These are phyloP conservation scores for Colletotrichum paranaense DNA, from an alignment of 2,329 filamentous ascomycete species.

Conservation along the genomic window DNA sequence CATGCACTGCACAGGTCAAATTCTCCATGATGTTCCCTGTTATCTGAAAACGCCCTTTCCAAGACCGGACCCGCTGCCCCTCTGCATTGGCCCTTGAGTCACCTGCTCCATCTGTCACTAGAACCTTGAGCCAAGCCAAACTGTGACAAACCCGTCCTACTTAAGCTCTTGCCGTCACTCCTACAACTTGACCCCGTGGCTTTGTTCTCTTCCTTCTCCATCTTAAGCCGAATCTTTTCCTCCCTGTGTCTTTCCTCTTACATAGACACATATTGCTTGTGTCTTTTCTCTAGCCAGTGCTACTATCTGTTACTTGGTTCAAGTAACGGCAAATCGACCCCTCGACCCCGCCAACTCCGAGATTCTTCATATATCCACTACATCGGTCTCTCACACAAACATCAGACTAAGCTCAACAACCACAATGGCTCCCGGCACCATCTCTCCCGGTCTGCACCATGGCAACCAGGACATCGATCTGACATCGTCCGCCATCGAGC, in stretches of 20 bases:
- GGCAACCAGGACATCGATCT: conserved; percentile 63
- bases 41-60: conserved; percentile 32
- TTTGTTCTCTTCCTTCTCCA: conserved; percentile 28
- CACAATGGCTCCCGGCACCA: conserved; percentile 43
- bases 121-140: conserved; percentile 22
- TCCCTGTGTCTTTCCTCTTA: not conserved
- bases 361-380: conserved; percentile 17
- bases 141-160: conserved; percentile 28
- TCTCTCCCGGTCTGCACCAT: conserved; percentile 48
- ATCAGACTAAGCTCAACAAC: not conserved
- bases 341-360: conserved; percentile 1
- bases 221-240: conserved; percentile 23
- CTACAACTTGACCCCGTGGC: conserved; percentile 7
- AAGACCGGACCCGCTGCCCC: conserved; percentile 31
- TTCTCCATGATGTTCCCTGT: conserved; percentile 30
- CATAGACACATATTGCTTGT: not conserved
- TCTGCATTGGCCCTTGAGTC: conserved; percentile 36
- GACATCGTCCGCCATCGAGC: conserved; percentile 62
- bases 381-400: not conserved
- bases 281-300: not conserved
- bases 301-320: not conserved
- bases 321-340: not conserved
- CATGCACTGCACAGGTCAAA: conserved; percentile 17
- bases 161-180: conserved; percentile 32
- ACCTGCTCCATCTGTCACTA: conserved; percentile 36